phyloP scores from a whole-genome alignment of 805 yeast genomes.

The Saccharomycopsis sp. region DNA sequence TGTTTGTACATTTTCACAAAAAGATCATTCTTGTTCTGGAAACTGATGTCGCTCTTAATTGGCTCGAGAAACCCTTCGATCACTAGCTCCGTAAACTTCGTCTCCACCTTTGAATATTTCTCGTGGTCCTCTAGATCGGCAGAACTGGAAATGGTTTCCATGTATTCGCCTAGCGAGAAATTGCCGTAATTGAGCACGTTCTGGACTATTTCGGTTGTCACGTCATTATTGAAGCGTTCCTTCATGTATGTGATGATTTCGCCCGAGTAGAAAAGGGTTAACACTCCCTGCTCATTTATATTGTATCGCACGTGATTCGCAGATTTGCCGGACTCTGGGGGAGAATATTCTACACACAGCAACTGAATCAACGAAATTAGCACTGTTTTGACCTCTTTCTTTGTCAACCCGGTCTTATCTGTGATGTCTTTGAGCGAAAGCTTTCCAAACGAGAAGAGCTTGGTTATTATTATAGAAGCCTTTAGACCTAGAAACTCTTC shows the following conservation, averaged over 20 bases:
- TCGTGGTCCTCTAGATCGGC: slow-evolving; percentile 23
- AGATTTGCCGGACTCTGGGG: slow-evolving; percentile 29
- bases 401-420: slow-evolving; percentile 27
- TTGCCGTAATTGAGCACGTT: slow-evolving; percentile 68
- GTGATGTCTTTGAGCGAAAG: slow-evolving; percentile 10
- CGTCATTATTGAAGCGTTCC: slow-evolving; percentile 33
- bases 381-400: slow-evolving; percentile 44
- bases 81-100: slow-evolving; percentile 39
- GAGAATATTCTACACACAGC: slow-evolving; percentile 65
- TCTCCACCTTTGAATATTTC: slow-evolving; percentile 26
- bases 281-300: slow-evolving; percentile 57
- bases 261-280: slow-evolving; percentile 67
- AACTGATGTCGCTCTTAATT: slow-evolving; percentile 28
- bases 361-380: slow-evolving; percentile 75
- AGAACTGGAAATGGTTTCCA: slow-evolving; percentile 24
- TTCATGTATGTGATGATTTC: slow-evolving; percentile 56
- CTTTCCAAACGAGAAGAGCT: slow-evolving; percentile 12
- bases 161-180: slow-evolving; percentile 48
- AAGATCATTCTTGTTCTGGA: slow-evolving; percentile 29
- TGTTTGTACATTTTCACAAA: slow-evolving; percentile 34
- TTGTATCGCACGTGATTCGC: slow-evolving; percentile 41
- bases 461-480: slow-evolving; percentile 15
- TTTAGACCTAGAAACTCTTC: slow-evolving; percentile 13
- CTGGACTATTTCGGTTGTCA: slow-evolving; percentile 49
- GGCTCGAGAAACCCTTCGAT: slow-evolving; percentile 46